Conservation (phyloP, 2,329 filamentous ascomycete genomes). For the Penicillium sp. region DNA sequence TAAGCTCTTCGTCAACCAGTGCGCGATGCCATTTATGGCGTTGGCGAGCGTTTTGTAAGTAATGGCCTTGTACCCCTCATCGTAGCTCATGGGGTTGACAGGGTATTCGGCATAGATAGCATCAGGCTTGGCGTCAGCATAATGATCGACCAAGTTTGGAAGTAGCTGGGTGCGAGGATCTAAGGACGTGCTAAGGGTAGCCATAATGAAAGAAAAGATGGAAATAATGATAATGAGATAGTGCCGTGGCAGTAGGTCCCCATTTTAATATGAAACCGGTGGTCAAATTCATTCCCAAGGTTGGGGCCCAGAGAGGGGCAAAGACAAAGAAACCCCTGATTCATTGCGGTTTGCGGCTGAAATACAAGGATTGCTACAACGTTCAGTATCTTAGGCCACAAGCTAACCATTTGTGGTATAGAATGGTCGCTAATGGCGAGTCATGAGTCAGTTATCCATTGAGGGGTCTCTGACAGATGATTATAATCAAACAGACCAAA, state of each 20-base stretch:
- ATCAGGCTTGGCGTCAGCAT: conserved; percentile 31
- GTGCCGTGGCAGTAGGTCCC: not conserved
- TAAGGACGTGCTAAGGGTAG: not conserved
- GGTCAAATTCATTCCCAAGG: not conserved
- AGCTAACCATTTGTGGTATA: no score
- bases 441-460: no score
- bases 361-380: no score
- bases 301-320: not conserved
- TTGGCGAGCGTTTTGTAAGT: conserved; percentile 31
- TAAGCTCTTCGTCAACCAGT: conserved; percentile 27
- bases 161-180: conserved; percentile 19
- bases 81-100: conserved; percentile 25
- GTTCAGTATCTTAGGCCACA: no score
- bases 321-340: not conserved
- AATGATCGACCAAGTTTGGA: conserved; percentile 37
- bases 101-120: conserved; percentile 37
- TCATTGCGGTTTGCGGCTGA: not conserved
- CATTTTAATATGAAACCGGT: not conserved
- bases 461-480: no score
- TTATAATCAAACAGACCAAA: no score
- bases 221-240: not conserved
- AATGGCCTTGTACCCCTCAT: conserved; percentile 33
- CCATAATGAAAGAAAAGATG: not conserved
- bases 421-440: no score
- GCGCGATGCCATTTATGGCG: conserved; percentile 26